Percentiles rank a stretch among this genome's conserved stretches.
Evolutionary conservation across 495 filamentous ascomycete species (phyloP).

Genomic region (Xylaria flabelliformis): DNA sequence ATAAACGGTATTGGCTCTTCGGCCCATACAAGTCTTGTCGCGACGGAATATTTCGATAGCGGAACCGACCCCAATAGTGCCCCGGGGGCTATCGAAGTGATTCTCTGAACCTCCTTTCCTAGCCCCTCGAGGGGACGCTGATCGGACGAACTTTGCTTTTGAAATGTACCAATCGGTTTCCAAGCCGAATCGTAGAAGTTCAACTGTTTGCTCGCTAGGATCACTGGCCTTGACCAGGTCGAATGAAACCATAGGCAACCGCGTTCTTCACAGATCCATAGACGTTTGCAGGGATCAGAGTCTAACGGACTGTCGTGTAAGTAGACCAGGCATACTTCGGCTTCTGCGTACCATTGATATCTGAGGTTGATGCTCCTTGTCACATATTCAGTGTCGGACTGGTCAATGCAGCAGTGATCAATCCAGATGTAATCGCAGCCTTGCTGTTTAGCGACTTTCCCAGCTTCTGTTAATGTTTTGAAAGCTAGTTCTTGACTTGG

Average conservation of each 20-base stretch:
- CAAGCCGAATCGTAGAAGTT: not conserved
- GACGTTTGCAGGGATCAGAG: not conserved
- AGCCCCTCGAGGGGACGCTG: rapidly evolving
- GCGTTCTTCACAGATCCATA: not conserved
- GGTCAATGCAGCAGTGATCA: not conserved
- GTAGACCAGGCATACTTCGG: not conserved
- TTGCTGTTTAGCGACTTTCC: no score
- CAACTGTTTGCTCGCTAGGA: not conserved
- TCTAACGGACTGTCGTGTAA: not conserved
- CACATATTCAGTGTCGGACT: not conserved
- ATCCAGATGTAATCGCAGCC: not conserved
- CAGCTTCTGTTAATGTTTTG: not conserved
- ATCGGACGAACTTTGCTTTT: not conserved
- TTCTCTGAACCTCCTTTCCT: not conserved
- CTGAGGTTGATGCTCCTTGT: no score
- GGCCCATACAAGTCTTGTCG: not conserved
- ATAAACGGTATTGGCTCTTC: no score
- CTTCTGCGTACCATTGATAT: not conserved
- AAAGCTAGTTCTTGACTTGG: not conserved
- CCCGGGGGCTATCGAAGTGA: not conserved
- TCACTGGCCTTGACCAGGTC: not conserved
- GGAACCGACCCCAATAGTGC: not conserved
- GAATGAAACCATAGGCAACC: not conserved
- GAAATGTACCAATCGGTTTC: not conserved
- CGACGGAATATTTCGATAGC: not conserved